Conservation (phyloP, 495 filamentous ascomycete species). For the Hypoxylon lienhwacheense region DNA sequence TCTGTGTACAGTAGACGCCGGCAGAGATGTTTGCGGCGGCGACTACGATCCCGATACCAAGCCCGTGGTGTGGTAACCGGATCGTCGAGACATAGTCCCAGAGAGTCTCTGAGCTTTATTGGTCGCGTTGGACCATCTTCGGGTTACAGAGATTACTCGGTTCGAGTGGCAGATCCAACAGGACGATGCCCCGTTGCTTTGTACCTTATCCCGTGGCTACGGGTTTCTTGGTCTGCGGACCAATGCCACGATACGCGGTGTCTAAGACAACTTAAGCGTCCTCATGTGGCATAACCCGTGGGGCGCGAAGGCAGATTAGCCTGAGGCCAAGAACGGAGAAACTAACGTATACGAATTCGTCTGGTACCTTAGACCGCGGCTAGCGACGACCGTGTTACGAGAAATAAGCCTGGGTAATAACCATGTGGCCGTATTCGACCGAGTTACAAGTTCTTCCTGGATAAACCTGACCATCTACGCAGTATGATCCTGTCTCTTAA, state of each 20-base stretch:
- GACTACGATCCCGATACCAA: neutral
- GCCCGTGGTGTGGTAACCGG: too few relatives aligned
- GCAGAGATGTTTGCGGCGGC: neutral
- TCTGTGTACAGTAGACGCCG: too few relatives aligned
- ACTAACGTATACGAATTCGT: slow-evolving; percentile 13
- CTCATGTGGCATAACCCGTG: slow-evolving; percentile 28
- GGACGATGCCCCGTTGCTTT: slow-evolving; percentile 11
- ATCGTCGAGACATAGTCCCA: too few relatives aligned
- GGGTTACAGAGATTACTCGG: too few relatives aligned
- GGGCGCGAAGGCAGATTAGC: slow-evolving; percentile 25
- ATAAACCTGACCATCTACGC: too few relatives aligned
- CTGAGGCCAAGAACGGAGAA: slow-evolving; percentile 21
- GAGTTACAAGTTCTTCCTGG: slow-evolving; percentile 3
- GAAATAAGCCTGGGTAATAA: slow-evolving; percentile 15
- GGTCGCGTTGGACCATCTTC: neutral
- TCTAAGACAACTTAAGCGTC: slow-evolving; percentile 29
- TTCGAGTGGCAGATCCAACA: slow-evolving; percentile 2
- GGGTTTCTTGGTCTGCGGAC: slow-evolving; percentile 21
- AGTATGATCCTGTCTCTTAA: too few relatives aligned
- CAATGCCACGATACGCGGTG: slow-evolving; percentile 33
- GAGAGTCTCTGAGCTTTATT: neutral
- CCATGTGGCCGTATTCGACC: slow-evolving; percentile 33
- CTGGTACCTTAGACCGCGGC: slow-evolving; percentile 17
- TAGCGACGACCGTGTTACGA: slow-evolving; percentile 26
- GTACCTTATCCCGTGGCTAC: slow-evolving; percentile 25